Base-by-base conservation (phyloP, 1,284 basidiomycete species). In the Moesziomyces sp. region DNA sequence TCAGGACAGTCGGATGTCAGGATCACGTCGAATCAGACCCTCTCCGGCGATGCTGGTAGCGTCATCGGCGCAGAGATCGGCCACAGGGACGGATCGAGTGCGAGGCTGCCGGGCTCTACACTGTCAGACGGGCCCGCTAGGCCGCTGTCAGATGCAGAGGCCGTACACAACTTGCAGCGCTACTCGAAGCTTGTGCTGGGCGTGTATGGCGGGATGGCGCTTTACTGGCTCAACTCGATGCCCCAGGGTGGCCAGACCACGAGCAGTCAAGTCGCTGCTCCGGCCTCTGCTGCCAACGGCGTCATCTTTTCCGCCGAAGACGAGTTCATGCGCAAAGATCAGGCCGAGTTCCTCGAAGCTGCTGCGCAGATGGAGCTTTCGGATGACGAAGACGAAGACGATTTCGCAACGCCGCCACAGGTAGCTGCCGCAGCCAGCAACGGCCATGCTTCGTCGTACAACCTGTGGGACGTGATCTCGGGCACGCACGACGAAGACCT, bases 21-120 rank as follows among this genome's bases (percentile, higher is more conserved):
- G 6, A 80, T 80, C 64, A 77, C 76, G 8, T 73, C 74, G 10
- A 77, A 77, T 30, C 51, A 66, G 19, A 30, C 57, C 1, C 46
- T 79, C 18, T 54, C 62, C 14, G 68, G 66, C 13, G 62, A 64
- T 18, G 52, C 60, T 2, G 79, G 79, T 16, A 79, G 76, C 33
- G 59, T 80, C 44, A 79, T 80, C 35, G 77, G 72, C 11, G 79
- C 79, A 30, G 78, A 79, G 52, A 79, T 80, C 35, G 78, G 78
- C 3, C 67, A 63, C 42, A 52, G 50, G 45, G 50, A 59, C 11
- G 59, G 52, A 7, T 52, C 56, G 13, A 57, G 48, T 11, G 26
- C 52, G 23, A 60, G 55, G 0, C 45, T 74, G 11, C 73, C 56
- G 3, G 62, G 61, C 3, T 65, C 65, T 3, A 61, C 65, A 2